Evolutionary conservation across 2,329 filamentous ascomycete species (phyloP).

Genomic region (Cercospora beticola): DNA sequence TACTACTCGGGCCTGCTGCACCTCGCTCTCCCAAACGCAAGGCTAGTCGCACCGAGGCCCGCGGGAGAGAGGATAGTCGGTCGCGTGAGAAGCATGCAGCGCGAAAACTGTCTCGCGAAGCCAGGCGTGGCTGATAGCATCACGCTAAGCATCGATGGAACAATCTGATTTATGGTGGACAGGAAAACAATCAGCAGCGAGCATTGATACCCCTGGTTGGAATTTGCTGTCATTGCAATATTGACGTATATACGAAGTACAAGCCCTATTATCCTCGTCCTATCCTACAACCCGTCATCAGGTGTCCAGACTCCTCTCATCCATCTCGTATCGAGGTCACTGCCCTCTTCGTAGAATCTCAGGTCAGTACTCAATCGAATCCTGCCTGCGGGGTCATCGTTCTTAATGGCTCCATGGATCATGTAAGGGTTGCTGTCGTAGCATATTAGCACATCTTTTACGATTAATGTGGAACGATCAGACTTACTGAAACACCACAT

Average conservation of each 20-base stretch:
- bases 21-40: slow-evolving; percentile 10
- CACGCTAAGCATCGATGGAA: not conserved
- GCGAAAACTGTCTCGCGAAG: slow-evolving; percentile 1
- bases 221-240: not conserved
- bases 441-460: not conserved
- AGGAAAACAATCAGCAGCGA: not conserved
- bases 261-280: not conserved
- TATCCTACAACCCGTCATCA: slow-evolving; percentile 36
- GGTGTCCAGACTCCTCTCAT: slow-evolving; percentile 41
- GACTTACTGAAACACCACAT: slow-evolving; percentile 48
- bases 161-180: not conserved
- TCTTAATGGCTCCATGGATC: slow-evolving; percentile 44
- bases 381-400: slow-evolving; percentile 42
- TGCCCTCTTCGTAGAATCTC: slow-evolving; percentile 43
- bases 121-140: not conserved
- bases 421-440: slow-evolving; percentile 40
- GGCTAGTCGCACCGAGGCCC: not conserved
- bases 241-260: not conserved
- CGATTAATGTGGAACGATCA: too few species aligned
- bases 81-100: slow-evolving; percentile 6
- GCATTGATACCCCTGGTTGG: not conserved
- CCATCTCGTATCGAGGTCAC: slow-evolving; percentile 39
- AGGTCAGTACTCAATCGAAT: slow-evolving; percentile 47
- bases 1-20: slow-evolving; percentile 25
- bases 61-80: slow-evolving; percentile 11